A percentile compares a stretch with the other conserved stretches of the same genome.
phyloP scores from a whole-genome alignment of 2,329 filamentous ascomycete species.

The Diaporthe caulivora region DNA sequence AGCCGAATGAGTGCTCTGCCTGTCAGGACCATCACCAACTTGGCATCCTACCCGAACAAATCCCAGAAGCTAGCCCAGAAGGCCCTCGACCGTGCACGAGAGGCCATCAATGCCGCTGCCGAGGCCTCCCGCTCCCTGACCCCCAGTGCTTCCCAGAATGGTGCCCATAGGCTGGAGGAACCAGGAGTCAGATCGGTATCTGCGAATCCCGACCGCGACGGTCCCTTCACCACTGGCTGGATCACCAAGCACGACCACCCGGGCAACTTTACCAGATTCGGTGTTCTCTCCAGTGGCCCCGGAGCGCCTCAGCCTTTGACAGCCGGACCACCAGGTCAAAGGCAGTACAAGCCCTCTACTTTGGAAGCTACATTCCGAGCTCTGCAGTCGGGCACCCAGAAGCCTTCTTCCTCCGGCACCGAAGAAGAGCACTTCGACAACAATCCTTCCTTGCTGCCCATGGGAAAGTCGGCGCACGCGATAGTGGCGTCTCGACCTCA shows the following conservation, averaged over 20 bases:
- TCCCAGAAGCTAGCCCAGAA: conserved; percentile 65
- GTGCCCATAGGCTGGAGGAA: background rate
- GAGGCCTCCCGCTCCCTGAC: conserved; percentile 40
- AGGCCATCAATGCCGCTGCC: conserved; percentile 40
- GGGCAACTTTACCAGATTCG: conserved; percentile 40
- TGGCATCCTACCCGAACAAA: conserved; percentile 69
- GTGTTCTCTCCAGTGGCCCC: conserved; percentile 48
- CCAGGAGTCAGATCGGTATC: conserved; percentile 4
- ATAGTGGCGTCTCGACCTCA: background rate
- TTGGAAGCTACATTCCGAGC: conserved; percentile 55
- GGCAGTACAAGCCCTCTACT: conserved; percentile 60
- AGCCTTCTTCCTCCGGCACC: background rate
- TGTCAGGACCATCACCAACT: conserved; percentile 63
- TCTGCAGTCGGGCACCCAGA: conserved; percentile 45
- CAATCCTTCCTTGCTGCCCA: background rate
- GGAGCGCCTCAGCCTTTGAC: conserved; percentile 65
- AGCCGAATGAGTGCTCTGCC: conserved; percentile 53
- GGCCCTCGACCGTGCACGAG: conserved; percentile 49
- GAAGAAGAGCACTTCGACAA: conserved; percentile 13
- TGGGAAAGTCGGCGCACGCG: background rate
- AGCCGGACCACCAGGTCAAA: conserved; percentile 67
- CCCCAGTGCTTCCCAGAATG: conserved; percentile 38
- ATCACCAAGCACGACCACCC: conserved; percentile 38
- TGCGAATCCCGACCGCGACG: conserved; percentile 10
- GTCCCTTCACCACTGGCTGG: conserved; percentile 31